Conservation (phyloP, 176 grass and related monocot genomes). For the Triticum timopheevii region DNA sequence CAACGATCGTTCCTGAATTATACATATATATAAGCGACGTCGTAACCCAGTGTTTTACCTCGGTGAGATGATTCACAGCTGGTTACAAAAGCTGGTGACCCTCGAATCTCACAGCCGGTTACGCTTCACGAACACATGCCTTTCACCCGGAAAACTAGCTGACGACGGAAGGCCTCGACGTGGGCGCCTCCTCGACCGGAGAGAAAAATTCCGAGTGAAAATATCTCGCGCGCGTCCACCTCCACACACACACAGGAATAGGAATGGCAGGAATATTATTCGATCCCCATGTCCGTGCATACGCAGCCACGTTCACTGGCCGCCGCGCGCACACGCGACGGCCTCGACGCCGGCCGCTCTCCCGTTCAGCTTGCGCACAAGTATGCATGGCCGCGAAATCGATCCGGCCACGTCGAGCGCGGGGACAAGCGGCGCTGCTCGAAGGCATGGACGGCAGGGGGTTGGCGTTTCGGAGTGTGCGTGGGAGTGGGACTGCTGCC, state of each 20-base stretch:
- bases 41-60: too few species aligned
- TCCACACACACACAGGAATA: too few species aligned
- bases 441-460: neutral
- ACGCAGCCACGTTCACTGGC: neutral
- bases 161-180: neutral
- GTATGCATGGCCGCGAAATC: neutral
- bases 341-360: neutral
- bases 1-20: too few species aligned
- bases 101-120: too few species aligned
- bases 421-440: neutral
- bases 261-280: too few species aligned
- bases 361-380: neutral
- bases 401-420: neutral
- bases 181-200: neutral
- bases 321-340: neutral
- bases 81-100: too few species aligned
- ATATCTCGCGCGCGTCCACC: too few species aligned
- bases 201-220: neutral
- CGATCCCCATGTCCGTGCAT: neutral
- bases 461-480: too few species aligned
- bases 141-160: neutral
- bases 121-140: too few species aligned
- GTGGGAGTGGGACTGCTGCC: too few species aligned
- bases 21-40: too few species aligned
- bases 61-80: too few species aligned